Conservation (phyloP, 1,284 basidiomycete genomes). For the Coniophora puteana region DNA sequence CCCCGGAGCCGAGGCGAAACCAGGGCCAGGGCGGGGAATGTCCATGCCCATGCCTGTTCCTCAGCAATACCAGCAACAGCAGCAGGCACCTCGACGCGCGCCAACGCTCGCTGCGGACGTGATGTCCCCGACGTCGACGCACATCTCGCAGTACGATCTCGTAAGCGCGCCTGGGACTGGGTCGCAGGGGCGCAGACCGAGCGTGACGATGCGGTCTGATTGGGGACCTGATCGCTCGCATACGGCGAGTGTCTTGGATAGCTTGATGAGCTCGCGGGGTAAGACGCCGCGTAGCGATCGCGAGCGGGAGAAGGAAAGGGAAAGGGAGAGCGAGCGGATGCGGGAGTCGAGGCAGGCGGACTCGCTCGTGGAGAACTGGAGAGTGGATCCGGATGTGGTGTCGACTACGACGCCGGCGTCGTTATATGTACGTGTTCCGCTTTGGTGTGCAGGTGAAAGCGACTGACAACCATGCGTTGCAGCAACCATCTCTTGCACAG, state of each 20-base stretch:
- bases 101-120: constrained; percentile 19
- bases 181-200: constrained; percentile 11
- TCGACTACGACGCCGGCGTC: constrained; percentile 14
- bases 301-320: not conserved
- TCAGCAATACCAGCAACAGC: constrained; percentile 8
- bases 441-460: no score
- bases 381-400: constrained; percentile 20
- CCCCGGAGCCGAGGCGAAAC: no score
- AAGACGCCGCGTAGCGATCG: constrained; percentile 16
- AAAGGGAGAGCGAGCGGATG: constrained; percentile 11
- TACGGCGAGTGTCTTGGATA: not conserved
- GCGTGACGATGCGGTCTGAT: no score
- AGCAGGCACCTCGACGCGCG: no score
- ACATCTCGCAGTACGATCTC: constrained; percentile 28
- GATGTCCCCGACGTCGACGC: constrained; percentile 22
- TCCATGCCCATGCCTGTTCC: constrained; percentile 10
- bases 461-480: no score
- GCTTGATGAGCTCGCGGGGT: constrained; percentile 16
- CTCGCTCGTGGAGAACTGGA: constrained; percentile 25
- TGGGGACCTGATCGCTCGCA: no score
- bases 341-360: constrained; percentile 21
- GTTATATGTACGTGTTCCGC: constrained; percentile 15
- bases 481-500: no score
- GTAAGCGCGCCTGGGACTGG: constrained; percentile 21
- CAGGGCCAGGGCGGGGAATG: no score